Conservation (phyloP, 768 basidiomycete species). For the Russula vinacea region DNA sequence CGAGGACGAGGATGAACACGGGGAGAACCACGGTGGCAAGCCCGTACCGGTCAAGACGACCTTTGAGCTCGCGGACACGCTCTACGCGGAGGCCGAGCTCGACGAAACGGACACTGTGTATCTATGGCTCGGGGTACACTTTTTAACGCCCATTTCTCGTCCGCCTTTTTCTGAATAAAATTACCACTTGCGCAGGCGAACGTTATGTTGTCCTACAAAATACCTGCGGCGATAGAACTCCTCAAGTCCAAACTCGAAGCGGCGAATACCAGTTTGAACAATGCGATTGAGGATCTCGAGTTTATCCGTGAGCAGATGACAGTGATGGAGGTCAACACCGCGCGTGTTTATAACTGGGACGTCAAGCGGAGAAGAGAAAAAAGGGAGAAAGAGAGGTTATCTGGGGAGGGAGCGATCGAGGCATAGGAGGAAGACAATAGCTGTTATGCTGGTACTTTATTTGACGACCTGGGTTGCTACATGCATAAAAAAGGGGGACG, state of each 20-base stretch:
- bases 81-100: slow-evolving; percentile 88
- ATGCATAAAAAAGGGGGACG: not conserved
- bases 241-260: slow-evolving; percentile 69
- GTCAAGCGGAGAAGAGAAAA: slow-evolving; percentile 72
- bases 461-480: not conserved
- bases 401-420: not conserved
- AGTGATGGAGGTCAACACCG: slow-evolving; percentile 94
- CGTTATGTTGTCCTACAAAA: slow-evolving; percentile 93
- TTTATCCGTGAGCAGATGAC: slow-evolving; percentile 94
- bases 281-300: slow-evolving; percentile 83
- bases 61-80: slow-evolving; percentile 94
- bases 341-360: slow-evolving; percentile 95
- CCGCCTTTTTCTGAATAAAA: not conserved
- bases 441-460: not conserved
- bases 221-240: slow-evolving; percentile 71
- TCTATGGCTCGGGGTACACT: slow-evolving; percentile 90
- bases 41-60: slow-evolving; percentile 69
- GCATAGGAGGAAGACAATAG: not conserved
- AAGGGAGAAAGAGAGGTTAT: slow-evolving; percentile 18
- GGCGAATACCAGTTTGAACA: slow-evolving; percentile 62
- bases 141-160: not conserved
- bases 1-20: slow-evolving; percentile 44
- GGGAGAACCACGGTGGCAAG: slow-evolving; percentile 43
- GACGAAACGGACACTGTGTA: slow-evolving; percentile 86
- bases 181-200: slow-evolving; percentile 63